Evolutionary conservation across 192 early-diverging fungal genomes (phyloP).

Genomic region (Entomortierella parvispora): DNA sequence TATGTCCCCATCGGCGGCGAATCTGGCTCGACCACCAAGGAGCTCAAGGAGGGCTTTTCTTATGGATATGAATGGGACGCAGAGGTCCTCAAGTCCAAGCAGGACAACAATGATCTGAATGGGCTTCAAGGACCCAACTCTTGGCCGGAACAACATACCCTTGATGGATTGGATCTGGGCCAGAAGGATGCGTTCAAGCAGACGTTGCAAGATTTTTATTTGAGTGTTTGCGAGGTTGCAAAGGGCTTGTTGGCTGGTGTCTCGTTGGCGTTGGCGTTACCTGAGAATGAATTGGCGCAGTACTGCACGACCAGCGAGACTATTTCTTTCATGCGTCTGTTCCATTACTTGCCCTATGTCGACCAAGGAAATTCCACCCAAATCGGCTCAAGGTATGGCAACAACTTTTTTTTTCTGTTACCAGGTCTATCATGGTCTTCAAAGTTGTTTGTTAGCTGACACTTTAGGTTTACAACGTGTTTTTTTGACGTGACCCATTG

Average conservation of each 20-base stretch:
- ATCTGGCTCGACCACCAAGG: constrained; percentile 63
- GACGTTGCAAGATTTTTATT: constrained; percentile 51
- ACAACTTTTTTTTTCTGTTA: no score
- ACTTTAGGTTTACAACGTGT: no score
- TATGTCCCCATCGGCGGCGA: constrained; percentile 56
- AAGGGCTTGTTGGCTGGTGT: constrained; percentile 53
- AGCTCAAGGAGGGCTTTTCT: constrained; percentile 70
- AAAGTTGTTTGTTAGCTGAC: no score
- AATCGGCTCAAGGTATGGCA: constrained; percentile 48
- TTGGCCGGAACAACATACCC: constrained; percentile 47
- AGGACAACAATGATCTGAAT: constrained; percentile 40
- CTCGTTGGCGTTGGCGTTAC: constrained; percentile 48
- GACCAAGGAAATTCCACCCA: constrained; percentile 28
- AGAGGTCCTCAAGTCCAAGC: constrained; percentile 9
- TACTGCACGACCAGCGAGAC: constrained; percentile 56
- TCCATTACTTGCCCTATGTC: constrained; percentile 62
- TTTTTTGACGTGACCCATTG: not conserved
- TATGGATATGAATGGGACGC: constrained; percentile 61
- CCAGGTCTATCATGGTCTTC: no score
- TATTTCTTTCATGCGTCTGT: constrained; percentile 66
- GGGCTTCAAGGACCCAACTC: constrained; percentile 62
- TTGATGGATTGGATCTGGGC: constrained; percentile 34
- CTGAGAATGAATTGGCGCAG: constrained; percentile 40
- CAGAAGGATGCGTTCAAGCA: constrained; percentile 14
- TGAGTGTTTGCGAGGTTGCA: constrained; percentile 50